Conservation (phyloP, 345 rosid species). For the Hibiscus mutabilis region DNA sequence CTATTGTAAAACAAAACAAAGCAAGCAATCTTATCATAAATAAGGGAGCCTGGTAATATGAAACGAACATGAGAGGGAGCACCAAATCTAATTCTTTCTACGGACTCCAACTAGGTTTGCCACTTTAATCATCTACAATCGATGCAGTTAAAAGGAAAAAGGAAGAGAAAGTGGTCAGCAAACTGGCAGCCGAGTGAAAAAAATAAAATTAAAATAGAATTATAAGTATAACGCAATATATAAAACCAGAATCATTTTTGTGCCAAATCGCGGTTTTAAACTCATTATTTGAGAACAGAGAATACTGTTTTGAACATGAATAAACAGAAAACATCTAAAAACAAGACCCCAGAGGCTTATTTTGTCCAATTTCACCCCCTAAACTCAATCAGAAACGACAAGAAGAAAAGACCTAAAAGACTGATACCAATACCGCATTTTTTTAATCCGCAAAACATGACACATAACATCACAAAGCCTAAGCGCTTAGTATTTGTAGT, state of each 20-base stretch:
- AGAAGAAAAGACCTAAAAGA: neutral
- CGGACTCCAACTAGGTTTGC: too few species aligned
- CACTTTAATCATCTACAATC: too few species aligned
- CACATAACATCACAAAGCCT: neutral
- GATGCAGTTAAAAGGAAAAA: too few species aligned
- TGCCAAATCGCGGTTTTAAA: neutral
- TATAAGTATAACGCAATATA: too few species aligned
- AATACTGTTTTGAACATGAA: neutral
- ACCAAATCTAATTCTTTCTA: too few species aligned
- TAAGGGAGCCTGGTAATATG: too few species aligned
- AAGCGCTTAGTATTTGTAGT: constrained; percentile 64
- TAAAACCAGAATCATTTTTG: neutral
- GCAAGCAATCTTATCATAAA: too few species aligned
- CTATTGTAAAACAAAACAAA: too few species aligned
- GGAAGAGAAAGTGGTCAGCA: too few species aligned
- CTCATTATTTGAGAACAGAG: neutral
- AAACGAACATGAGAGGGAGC: too few species aligned
- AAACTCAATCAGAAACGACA: neutral
- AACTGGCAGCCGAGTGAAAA: too few species aligned
- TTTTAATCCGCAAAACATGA: neutral
- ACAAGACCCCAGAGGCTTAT: neutral
- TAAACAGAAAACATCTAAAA: neutral
- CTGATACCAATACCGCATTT: neutral
- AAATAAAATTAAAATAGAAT: too few species aligned
- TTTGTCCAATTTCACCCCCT: neutral